A percentile compares a stretch with the other conserved stretches of the same genome.
Evolutionary conservation across 2,329 filamentous ascomycete genomes (phyloP).

Genomic region (Colletotrichum scovillei): DNA sequence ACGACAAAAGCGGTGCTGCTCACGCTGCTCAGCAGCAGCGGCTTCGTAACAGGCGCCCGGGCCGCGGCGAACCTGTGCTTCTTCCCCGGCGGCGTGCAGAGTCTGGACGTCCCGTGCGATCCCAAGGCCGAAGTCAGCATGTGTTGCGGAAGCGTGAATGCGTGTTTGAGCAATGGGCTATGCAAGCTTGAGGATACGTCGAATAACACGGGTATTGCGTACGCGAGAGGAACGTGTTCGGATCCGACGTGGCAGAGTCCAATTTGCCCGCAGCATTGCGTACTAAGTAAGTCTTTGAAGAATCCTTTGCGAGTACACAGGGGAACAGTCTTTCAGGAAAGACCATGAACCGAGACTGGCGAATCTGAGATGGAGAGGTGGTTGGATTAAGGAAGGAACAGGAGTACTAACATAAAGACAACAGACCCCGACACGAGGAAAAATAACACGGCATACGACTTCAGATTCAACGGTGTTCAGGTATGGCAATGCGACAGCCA

Average conservation of each 20-base stretch:
- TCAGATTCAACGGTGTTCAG: constrained; percentile 32
- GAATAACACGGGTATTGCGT: constrained; percentile 28
- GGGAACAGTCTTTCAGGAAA: too few species aligned
- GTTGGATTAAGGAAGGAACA: background rate
- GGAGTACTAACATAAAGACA: background rate
- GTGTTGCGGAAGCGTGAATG: constrained; percentile 30
- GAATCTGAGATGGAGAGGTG: background rate
- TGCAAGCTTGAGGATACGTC: constrained; percentile 29
- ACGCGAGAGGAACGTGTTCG: constrained; percentile 30
- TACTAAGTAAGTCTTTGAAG: constrained; percentile 7
- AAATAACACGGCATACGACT: constrained; percentile 23
- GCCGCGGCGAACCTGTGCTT: constrained; percentile 31
- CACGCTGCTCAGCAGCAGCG: constrained; percentile 13
- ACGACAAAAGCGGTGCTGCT: constrained; percentile 16
- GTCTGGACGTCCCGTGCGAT: constrained; percentile 30
- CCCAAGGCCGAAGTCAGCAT: constrained; percentile 32
- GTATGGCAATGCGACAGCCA: constrained; percentile 30
- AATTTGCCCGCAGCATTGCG: constrained; percentile 27
- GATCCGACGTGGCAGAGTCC: constrained; percentile 33
- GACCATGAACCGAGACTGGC: background rate
- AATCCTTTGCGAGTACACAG: background rate
- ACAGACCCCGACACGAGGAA: constrained; percentile 28
- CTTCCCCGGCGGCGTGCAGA: constrained; percentile 32
- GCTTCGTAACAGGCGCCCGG: background rate
- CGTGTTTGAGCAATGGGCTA: constrained; percentile 31